These are phyloP conservation scores for Aspergillus steynii DNA, from an alignment of 495 filamentous ascomycete genomes.

Conservation along the genomic window DNA sequence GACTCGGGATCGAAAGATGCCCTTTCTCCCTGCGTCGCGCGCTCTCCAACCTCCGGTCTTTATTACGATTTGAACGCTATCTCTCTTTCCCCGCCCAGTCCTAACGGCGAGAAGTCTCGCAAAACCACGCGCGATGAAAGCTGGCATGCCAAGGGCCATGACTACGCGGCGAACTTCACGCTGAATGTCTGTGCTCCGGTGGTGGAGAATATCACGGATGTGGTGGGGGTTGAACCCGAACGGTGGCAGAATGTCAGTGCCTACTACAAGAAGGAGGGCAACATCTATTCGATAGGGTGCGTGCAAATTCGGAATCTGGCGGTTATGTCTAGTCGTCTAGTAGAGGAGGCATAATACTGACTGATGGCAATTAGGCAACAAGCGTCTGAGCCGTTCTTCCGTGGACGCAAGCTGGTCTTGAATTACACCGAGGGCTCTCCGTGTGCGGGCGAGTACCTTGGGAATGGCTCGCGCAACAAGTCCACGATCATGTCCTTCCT, in stretches of 20 bases:
- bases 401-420: slow-evolving; percentile 87
- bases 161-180: slow-evolving; percentile 89
- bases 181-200: slow-evolving; percentile 91
- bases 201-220: slow-evolving; percentile 70
- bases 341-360: neutral
- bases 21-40: slow-evolving; percentile 70
- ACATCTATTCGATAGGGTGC: slow-evolving; percentile 83
- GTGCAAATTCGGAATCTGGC: slow-evolving; percentile 21
- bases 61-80: slow-evolving; percentile 91
- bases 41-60: slow-evolving; percentile 67
- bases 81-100: slow-evolving; percentile 51
- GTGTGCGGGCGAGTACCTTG: slow-evolving; percentile 49
- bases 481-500: slow-evolving; percentile 90
- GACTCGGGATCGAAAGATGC: slow-evolving; percentile 31
- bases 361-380: slow-evolving; percentile 47
- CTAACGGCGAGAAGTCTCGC: slow-evolving; percentile 57
- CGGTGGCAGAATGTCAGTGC: slow-evolving; percentile 84
- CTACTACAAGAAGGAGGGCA: slow-evolving; percentile 73
- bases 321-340: no score
- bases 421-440: slow-evolving; percentile 91
- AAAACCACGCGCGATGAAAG: slow-evolving; percentile 66
- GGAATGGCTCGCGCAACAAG: slow-evolving; percentile 60
- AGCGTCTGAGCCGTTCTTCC: slow-evolving; percentile 71
- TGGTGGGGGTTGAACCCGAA: slow-evolving; percentile 64
- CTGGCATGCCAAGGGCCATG: slow-evolving; percentile 81